Evolutionary conservation across 306 rosid species (phyloP), one percentile per base, ranked within the genome.

Genomic region (Malus sieversii): DNA sequence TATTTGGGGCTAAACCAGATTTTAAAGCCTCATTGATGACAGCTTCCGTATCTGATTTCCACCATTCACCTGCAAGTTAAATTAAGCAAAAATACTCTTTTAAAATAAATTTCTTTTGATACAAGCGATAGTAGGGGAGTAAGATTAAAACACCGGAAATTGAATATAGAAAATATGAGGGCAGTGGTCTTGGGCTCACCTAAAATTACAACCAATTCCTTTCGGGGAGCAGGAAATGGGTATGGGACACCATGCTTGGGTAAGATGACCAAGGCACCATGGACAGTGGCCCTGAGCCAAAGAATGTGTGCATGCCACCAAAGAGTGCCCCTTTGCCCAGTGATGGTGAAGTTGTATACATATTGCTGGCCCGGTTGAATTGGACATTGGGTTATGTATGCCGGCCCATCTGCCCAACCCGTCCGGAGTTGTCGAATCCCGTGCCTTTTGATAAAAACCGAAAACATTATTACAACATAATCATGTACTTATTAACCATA

Each of bases 331-430:
- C 98, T 91, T 44, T 93, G 98, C 12, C 97, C 98, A 11, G 96
- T 89, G 76, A 91, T 69, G 57, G 98, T 93, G 84, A 89, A 91
- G 57, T 89, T 93, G 85, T 93, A 91, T 5, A 82, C 32, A 63
- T 67, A 93, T 32, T 66, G 86, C 5, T 89, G 90, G 3, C 90
- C 91, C 0, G 93, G 91, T 76, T 89, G 93, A 80, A 93, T 91
- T 12, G 98, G 98, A 74, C 98, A 93, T 57, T 93, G 98, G 18
- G 98, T 93, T 77, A 93, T 89, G 73, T 86, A 93, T 12, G 98
- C 98, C 0, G 98, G 98, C 46, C 98, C 98, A 80, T 93, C 98
- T 0, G 98, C 95, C 98, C 98, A 93, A 2, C 98, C 97, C 0
- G 88, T 83, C 45, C 93, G 42, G 20, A 93, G 79, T 44, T 93